Base-by-base conservation (phyloP, 108 stramenopile species). In the Asterionellopsis glacialis region DNA sequence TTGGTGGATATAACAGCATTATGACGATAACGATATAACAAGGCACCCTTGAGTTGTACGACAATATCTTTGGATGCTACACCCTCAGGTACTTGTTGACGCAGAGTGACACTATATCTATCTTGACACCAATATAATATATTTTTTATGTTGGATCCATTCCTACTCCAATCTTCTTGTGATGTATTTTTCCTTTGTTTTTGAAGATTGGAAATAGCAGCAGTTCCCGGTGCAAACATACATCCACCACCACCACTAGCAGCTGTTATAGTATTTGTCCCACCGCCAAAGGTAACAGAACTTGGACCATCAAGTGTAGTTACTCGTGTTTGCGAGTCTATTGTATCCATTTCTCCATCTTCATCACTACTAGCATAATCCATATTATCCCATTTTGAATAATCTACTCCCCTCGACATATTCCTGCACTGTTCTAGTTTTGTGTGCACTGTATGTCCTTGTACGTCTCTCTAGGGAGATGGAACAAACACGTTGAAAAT, bases 321-420 rank as follows among this genome's bases (percentile, higher is more conserved):
- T 9, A 79, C 77, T 19, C 63, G 68, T 21, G 27, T 56, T 16
- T 26, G 24, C 12, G 13, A 23, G 21, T 7, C 28, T 16, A 25
- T 13, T 11, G 24, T 59, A 52, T 59, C 54, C 9, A 61, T 22
- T 5, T 63, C 73, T 33, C 59, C 69, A 2, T 57, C 56, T 19
- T 73, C 61, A 22, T 57, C 56, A 39, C 53, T 48, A 18, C 33
- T 55, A 45, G 42, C 52, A 27, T 68, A 61, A 1, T 68, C 79
- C 16, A 80, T 26, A 44, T 68, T 14, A 47, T 80, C 79, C 79
- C 79, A 80, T 64, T 80, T 80, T 45, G 79, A 80, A 43, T 80
- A 80, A 41, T 80, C 73, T 44, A 74, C 18, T 18, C 56, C 47
- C 2, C 47, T 16, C 9, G 47, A 48, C 47, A 48, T 48, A n/a